Percentiles rank a stretch among this genome's conserved stretches.
Conservation (phyloP, 805 yeast species). For the Candida lessepsii region DNA sequence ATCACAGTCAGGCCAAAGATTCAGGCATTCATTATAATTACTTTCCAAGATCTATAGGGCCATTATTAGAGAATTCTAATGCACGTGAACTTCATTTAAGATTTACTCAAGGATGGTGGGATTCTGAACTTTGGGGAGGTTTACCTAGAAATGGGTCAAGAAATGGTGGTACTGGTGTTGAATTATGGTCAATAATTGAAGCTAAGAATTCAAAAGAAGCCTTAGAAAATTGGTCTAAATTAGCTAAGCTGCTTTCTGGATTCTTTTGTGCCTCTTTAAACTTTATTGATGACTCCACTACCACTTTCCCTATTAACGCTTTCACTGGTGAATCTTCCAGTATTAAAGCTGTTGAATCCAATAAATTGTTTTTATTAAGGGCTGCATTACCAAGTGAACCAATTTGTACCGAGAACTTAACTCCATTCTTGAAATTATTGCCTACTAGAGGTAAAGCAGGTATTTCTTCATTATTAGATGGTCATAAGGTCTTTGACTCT, state of each 20-base stretch:
- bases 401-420: slow-evolving; percentile 92
- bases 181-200: slow-evolving; percentile 82
- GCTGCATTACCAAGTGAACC: slow-evolving; percentile 95
- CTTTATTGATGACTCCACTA: slow-evolving; percentile 75
- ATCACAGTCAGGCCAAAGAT: neutral
- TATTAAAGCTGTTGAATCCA: slow-evolving; percentile 24
- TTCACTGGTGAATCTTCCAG: slow-evolving; percentile 23
- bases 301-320: slow-evolving; percentile 54
- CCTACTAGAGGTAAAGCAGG: slow-evolving; percentile 95
- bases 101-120: slow-evolving; percentile 96
- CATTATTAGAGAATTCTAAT: slow-evolving; percentile 62
- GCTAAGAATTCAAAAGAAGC: slow-evolving; percentile 57
- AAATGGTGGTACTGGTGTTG: slow-evolving; percentile 95
- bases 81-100: slow-evolving; percentile 79
- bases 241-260: slow-evolving; percentile 80
- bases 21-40: slow-evolving; percentile 50
- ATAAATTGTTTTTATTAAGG: slow-evolving; percentile 57
- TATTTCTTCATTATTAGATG: slow-evolving; percentile 77
- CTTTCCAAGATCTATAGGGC: slow-evolving; percentile 82
- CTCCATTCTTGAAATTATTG: slow-evolving; percentile 85
- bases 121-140: slow-evolving; percentile 80
- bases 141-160: slow-evolving; percentile 68
- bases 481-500: slow-evolving; percentile 86
- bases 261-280: slow-evolving; percentile 93
- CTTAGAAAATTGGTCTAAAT: slow-evolving; percentile 61